These are phyloP conservation scores for Heracleum sosnowskyi DNA, from an alignment of 129 eudicot species.

Conservation along the genomic window DNA sequence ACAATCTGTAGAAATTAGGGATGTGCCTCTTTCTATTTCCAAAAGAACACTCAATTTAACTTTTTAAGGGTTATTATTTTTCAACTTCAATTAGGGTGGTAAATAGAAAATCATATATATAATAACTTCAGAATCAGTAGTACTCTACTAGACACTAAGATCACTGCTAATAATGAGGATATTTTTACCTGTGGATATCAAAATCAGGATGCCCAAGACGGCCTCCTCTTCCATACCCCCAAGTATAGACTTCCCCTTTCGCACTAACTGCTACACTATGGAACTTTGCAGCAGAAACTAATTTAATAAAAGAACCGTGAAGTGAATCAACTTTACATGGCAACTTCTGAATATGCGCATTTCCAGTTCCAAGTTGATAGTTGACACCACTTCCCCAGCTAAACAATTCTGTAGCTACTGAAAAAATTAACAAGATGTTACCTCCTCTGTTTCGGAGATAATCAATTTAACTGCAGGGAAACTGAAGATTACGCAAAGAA, in stretches of 20 bases:
- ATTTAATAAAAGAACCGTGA: constrained; percentile 66
- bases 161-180: neutral
- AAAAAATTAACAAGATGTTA: neutral
- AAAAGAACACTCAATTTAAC: neutral
- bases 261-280: constrained; percentile 90
- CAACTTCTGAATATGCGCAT: constrained; percentile 93
- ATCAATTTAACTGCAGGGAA: neutral
- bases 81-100: neutral
- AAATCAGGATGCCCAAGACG: constrained; percentile 99
- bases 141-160: neutral
- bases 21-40: neutral
- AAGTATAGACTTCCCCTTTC: constrained; percentile 81
- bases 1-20: neutral
- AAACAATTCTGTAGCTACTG: constrained; percentile 82
- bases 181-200: constrained; percentile 82
- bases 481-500: neutral
- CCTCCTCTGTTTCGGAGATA: neutral
- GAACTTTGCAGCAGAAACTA: constrained; percentile 80
- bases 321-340: constrained; percentile 95
- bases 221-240: constrained; percentile 99
- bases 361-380: constrained; percentile 97
- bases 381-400: constrained; percentile 99
- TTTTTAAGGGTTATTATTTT: neutral
- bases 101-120: neutral
- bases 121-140: neutral